A percentile compares a stretch with the other conserved stretches of the same genome.
These are phyloP conservation scores for Eutypella sp. DNA, from an alignment of 2,329 filamentous ascomycete genomes.

Conservation along the genomic window DNA sequence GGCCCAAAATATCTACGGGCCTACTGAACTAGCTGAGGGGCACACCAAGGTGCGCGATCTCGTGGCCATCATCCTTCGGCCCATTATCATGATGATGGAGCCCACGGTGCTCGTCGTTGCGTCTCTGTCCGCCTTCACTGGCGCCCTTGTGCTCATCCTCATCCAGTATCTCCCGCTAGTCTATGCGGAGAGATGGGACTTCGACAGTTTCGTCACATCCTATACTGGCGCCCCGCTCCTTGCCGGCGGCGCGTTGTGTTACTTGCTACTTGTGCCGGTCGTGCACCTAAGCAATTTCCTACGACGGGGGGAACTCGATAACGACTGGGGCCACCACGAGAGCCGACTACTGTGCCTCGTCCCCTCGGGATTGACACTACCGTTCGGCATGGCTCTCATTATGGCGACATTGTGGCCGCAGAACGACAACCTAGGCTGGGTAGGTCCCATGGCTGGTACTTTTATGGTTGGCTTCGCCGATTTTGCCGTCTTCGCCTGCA, in stretches of 20 bases:
- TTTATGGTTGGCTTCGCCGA: slow-evolving; percentile 68
- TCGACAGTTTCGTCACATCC: slow-evolving; percentile 51
- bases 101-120: slow-evolving; percentile 69
- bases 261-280: slow-evolving; percentile 52
- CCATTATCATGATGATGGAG: slow-evolving; percentile 70
- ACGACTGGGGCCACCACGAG: slow-evolving; percentile 62
- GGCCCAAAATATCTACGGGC: slow-evolving; percentile 58
- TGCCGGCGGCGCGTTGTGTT: slow-evolving; percentile 61
- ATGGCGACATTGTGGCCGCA: too few species aligned
- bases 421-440: slow-evolving; percentile 65
- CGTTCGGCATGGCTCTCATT: slow-evolving; percentile 64
- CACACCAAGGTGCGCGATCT: slow-evolving; percentile 57
- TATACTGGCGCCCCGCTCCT: slow-evolving; percentile 62
- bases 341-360: slow-evolving; percentile 61
- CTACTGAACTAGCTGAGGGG: slow-evolving; percentile 58
- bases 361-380: slow-evolving; percentile 54
- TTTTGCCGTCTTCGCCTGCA: slow-evolving; percentile 70
- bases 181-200: slow-evolving; percentile 59
- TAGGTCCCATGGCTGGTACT: slow-evolving; percentile 60
- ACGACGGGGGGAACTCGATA: slow-evolving; percentile 44
- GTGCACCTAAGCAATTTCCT: slow-evolving; percentile 50
- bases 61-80: slow-evolving; percentile 52
- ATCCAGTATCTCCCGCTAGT: slow-evolving; percentile 67
- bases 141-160: slow-evolving; percentile 74
- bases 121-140: slow-evolving; percentile 66